Base-by-base conservation (phyloP, 148 eudicot species). In the Beta vulgaris region DNA sequence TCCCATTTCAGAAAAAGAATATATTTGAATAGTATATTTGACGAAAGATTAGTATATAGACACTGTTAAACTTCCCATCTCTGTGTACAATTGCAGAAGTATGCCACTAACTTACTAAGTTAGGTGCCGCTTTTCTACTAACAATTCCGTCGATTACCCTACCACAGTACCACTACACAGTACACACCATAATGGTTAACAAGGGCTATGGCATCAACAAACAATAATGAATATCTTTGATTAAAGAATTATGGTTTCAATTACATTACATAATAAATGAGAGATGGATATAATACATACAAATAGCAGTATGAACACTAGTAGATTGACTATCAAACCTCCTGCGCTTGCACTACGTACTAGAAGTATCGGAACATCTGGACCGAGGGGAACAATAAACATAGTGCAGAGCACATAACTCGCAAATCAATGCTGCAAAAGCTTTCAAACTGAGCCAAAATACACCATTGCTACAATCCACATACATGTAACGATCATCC, bases 231-330 rank as follows among this genome's bases (percentile, higher is more conserved):
- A 68, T 32, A 73, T 63, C 21, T 70, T 42, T 62, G 7, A 44
- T 58, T n/a, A 72, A 80, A 51, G 77, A 81, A 81, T 81, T 49
- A 71, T 65, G 37, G 73, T 57, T 42, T 32, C 77, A 72, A 31
- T 72, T 81, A 72, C 77, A 81, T 37, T 43, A 55, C 19, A 69
- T 42, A 68, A 69, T 42, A 68, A 69, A 60, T 25, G 34, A 77
- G 72, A 76, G 6, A 40, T 57, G 68, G 72, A 43, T 72, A 76
- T 71, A 42, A 72, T 72, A 81, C 76, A 68, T 36, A 48, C 68
- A 63, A 83, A 73, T 72, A 59, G 59, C 72, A 81, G 57, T 67
- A 81, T 81, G 53, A 51, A 72, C 80, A 80, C 37, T 37, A 7
- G 23, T 51, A 37, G 39, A 61, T 37, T 28, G 34, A n/a, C 65